Conservation (phyloP, 352 stramenopile genomes). For the Pythium apleroticum region DNA sequence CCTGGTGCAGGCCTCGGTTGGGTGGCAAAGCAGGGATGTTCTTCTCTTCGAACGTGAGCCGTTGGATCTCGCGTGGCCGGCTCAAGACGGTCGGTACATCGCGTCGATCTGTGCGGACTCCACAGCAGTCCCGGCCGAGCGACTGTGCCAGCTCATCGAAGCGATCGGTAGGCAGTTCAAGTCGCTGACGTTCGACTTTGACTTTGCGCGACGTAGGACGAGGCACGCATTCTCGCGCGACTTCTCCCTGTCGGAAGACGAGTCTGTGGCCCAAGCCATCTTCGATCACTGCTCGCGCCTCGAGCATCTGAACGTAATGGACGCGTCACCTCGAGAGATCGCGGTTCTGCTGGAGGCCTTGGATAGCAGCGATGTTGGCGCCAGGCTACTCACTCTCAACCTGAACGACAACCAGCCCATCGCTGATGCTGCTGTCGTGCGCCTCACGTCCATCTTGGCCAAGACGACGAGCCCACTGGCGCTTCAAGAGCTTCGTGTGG, state of each 20-base stretch:
- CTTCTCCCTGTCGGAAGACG: not conserved
- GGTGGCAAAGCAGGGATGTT: not conserved
- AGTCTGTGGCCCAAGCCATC: not conserved
- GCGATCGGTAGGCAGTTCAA: not conserved
- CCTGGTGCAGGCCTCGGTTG: conserved; percentile 1
- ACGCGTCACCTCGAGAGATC: not conserved
- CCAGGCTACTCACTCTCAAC: not conserved
- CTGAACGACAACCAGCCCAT: conserved; percentile 3
- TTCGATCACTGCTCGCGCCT: not conserved
- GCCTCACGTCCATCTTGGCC: not conserved
- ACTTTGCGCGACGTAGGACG: not conserved
- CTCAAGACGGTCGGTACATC: not conserved
- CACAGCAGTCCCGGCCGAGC: not conserved
- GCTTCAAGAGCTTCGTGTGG: not conserved
- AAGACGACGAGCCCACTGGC: not conserved
- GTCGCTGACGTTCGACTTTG: conserved; percentile 4
- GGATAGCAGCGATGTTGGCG: not conserved
- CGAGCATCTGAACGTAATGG: not conserved
- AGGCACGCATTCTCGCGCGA: not conserved
- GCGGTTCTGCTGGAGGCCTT: not conserved
- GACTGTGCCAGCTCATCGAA: not conserved
- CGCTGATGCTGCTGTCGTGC: not conserved
- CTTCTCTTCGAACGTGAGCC: not conserved
- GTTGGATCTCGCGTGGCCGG: not conserved
- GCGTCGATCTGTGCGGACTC: not conserved